Percentiles rank a stretch among this genome's conserved stretches.
phyloP scores from a whole-genome alignment of 2,329 filamentous ascomycete genomes.

The Fusarium pseudograminearum region DNA sequence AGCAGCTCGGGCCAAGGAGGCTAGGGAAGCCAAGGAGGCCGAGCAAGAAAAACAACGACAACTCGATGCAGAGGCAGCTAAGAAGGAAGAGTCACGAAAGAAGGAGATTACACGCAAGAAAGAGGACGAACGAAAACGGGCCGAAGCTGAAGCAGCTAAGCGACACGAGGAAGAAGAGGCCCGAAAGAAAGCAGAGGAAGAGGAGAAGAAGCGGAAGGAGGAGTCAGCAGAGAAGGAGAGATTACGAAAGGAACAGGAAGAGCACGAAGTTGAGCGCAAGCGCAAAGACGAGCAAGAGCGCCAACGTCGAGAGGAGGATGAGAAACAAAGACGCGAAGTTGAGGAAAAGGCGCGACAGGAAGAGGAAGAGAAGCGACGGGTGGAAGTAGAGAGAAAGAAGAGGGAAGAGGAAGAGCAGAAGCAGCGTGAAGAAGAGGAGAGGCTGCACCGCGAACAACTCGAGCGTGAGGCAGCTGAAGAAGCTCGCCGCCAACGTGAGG shows the following conservation, averaged over 20 bases:
- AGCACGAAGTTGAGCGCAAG: slow-evolving; percentile 53
- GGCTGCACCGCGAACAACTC: slow-evolving; percentile 57
- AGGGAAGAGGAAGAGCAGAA: slow-evolving; percentile 54
- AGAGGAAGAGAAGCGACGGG: slow-evolving; percentile 54
- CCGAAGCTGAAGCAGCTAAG: slow-evolving; percentile 48
- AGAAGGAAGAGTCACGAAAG: slow-evolving; percentile 53
- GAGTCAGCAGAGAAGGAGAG: slow-evolving; percentile 51
- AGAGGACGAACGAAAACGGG: slow-evolving; percentile 50
- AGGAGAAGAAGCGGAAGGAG: slow-evolving; percentile 52
- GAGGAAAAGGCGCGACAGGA: slow-evolving; percentile 54
- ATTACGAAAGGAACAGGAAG: slow-evolving; percentile 48
- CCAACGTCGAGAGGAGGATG: slow-evolving; percentile 52
- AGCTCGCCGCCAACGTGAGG: slow-evolving; percentile 63
- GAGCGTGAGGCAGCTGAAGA: slow-evolving; percentile 63
- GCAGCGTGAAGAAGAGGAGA: slow-evolving; percentile 61
- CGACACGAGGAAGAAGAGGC: slow-evolving; percentile 44
- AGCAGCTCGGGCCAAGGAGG: slow-evolving; percentile 54
- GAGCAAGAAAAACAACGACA: slow-evolving; percentile 45
- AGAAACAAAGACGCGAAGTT: slow-evolving; percentile 53
- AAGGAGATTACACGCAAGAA: slow-evolving; percentile 53
- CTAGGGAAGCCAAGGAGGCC: slow-evolving; percentile 24
- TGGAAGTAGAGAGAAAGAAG: slow-evolving; percentile 56
- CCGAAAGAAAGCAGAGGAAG: slow-evolving; percentile 49
- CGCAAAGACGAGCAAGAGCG: slow-evolving; percentile 55
- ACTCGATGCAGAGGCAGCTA: slow-evolving; percentile 50